phyloP scores from a whole-genome alignment of 2,329 filamentous ascomycete species.

The Harringtonia lauricola region DNA sequence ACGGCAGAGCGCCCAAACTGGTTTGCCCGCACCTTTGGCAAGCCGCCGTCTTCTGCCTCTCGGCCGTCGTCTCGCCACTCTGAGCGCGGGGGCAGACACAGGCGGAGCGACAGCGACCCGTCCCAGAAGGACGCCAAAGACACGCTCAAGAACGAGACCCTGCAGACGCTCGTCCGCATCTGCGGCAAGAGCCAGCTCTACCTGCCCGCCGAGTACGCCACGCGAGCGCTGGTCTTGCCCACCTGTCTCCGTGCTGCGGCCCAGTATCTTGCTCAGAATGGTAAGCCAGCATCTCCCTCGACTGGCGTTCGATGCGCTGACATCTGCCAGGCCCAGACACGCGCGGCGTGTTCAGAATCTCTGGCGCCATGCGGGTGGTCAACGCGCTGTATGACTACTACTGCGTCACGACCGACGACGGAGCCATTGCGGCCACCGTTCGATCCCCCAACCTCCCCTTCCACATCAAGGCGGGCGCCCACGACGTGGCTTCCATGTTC shows the following conservation, averaged over 20 bases:
- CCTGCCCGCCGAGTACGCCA: conserved; percentile 46
- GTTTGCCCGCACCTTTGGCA: conserved; percentile 21
- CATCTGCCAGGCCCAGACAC: conserved; percentile 29
- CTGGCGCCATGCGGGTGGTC: conserved; percentile 46
- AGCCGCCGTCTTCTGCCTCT: conserved; percentile 14
- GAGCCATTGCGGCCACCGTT: conserved; percentile 43
- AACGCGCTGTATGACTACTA: conserved; percentile 54
- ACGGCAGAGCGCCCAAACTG: conserved; percentile 15
- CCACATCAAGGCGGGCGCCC: conserved; percentile 47
- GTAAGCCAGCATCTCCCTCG: too few species aligned
- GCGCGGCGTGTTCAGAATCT: conserved; percentile 51
- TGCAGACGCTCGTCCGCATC: conserved; percentile 49
- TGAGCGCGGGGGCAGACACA: conserved; percentile 13
- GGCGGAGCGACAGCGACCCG: conserved; percentile 28
- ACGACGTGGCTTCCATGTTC: conserved; percentile 58
- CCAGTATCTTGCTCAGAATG: conserved; percentile 51
- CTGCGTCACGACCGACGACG: conserved; percentile 34
- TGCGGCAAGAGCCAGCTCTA: conserved; percentile 53
- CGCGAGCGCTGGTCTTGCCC: conserved; percentile 45
- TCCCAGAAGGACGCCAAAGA: conserved; percentile 28
- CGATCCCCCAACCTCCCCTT: conserved; percentile 46
- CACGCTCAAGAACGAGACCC: conserved; percentile 34
- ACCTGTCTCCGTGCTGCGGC: conserved; percentile 56
- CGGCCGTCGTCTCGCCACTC: conserved; percentile 8
- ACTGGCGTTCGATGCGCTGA: neutral